Base-by-base conservation (phyloP, 495 filamentous ascomycete genomes). In the Podospora australis region DNA sequence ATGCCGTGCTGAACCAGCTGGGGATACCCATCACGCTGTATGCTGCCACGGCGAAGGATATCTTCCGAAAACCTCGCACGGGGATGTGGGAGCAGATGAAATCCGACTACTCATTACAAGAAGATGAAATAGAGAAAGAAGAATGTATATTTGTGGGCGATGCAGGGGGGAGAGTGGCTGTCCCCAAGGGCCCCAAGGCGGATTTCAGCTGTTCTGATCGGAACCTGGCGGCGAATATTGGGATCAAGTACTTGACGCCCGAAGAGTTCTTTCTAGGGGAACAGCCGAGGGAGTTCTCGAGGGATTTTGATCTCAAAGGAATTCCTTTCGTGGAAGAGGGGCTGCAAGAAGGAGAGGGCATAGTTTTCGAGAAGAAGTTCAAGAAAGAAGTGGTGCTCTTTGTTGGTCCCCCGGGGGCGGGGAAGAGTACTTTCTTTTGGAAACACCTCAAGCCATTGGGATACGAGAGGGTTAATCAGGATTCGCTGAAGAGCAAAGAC, bases 371-470 rank as follows among this genome's bases (percentile, higher is more conserved):
- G 35, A 86, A 81, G 68, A 74, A 66, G 34, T 80, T 84, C 52
- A 56, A 77, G 9, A 58, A 82, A 46, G 90, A 96, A 44, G 71
- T 96, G 13, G 75, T 97, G 9, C 66, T 96, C 4, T 86, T 95
- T 62, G 89, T 86, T 48, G 92, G 92, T 6, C 86, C 85, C 32
- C 92, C 92, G 0, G 89, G 86, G 1, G 80, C 87, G 1, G 92
- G 94, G 21, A 97, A 97, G 61, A 91, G 86, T 19, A 89, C 88
- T 0, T 96, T 95, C 53, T 96, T 84, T 68, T 86, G 83, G 80
- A 81, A 76, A 22, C 68, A 87, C 50, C 63, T 97, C 14, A 71
- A 90, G 63, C 86, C 88, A 19, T 68, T 92, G 3, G 83, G 82
- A 23, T 96, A 92, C 63, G 82, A 82, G 63, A 78, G 91, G 22